Evolutionary conservation across 1,284 basidiomycete genomes (phyloP).

Genomic region (Mycosarcoma mackinlayi): DNA sequence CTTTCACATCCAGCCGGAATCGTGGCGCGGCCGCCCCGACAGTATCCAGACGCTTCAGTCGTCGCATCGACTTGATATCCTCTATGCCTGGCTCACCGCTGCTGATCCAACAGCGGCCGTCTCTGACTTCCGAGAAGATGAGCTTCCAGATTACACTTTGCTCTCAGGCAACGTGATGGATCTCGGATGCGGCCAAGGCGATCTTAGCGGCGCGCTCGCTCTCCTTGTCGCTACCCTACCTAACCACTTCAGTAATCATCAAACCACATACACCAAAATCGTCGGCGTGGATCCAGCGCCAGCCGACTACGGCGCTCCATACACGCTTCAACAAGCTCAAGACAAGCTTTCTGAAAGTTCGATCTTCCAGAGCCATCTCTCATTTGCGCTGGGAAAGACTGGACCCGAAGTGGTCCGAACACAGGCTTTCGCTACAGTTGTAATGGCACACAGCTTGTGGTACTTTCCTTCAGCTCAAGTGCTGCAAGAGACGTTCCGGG

Average conservation of each 20-base stretch:
- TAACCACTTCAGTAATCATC: neutral
- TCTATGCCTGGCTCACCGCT: conserved; percentile 27
- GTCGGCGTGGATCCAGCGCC: conserved; percentile 22
- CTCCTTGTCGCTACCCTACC: conserved; percentile 1
- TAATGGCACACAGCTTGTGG: conserved; percentile 28
- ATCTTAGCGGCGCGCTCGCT: conserved; percentile 19
- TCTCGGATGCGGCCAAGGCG: conserved; percentile 31
- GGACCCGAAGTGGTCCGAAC: conserved; percentile 10
- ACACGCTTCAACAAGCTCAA: conserved; percentile 30
- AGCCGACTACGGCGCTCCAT: conserved; percentile 20
- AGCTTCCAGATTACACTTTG: conserved; percentile 3
- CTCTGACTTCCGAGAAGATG: neutral
- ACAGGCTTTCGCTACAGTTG: conserved; percentile 9
- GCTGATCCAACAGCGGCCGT: conserved; percentile 5
- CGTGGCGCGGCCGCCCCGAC: conserved; percentile 1
- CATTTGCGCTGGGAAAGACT: conserved; percentile 20
- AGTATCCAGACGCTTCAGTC: conserved; percentile 23
- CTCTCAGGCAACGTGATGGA: conserved; percentile 23
- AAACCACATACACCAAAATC: neutral
- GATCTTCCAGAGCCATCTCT: conserved; percentile 1
- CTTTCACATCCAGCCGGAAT: conserved; percentile 13
- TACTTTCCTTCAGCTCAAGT: conserved; percentile 20
- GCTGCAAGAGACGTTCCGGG: conserved; percentile 8
- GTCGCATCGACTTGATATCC: conserved; percentile 27
- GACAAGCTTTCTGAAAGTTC: conserved; percentile 3